These are phyloP conservation scores for Termitomyces heimii DNA, from an alignment of 768 basidiomycete genomes.

Conservation along the genomic window DNA sequence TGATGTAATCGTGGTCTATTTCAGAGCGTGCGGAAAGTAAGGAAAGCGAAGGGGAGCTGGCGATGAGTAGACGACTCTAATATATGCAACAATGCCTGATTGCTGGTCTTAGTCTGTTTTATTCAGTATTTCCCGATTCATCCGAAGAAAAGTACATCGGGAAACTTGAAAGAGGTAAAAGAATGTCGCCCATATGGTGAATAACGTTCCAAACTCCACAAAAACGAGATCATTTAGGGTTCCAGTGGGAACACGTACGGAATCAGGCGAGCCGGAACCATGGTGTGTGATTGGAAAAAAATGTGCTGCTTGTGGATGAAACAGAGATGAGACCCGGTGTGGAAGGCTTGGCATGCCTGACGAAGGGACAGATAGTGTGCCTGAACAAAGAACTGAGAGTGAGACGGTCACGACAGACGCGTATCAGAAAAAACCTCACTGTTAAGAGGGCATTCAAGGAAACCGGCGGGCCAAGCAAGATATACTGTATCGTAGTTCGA, in stretches of 20 bases:
- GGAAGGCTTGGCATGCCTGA: constrained; percentile 7
- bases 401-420: background rate
- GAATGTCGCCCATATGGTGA: constrained; percentile 33
- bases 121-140: background rate
- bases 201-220: constrained; percentile 37
- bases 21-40: background rate
- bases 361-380: background rate
- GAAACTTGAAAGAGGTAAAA: constrained; percentile 27
- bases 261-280: constrained; percentile 4
- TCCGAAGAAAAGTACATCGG: constrained; percentile 14
- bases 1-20: background rate
- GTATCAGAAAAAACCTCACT: constrained; percentile 15
- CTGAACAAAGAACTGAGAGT: background rate
- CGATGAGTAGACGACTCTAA: background rate
- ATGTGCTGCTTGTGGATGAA: constrained; percentile 7
- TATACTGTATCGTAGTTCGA: constrained; percentile 21
- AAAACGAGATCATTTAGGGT: constrained; percentile 24
- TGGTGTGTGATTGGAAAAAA: constrained; percentile 18
- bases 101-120: constrained; percentile 6
- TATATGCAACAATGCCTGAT: background rate
- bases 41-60: background rate
- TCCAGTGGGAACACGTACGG: constrained; percentile 33
- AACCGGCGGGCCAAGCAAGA: constrained; percentile 31
- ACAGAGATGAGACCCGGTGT: constrained; percentile 13
- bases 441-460: constrained; percentile 29